phyloP scores from a whole-genome alignment of 2,329 filamentous ascomycete genomes.

The Coleophoma crateriformis region DNA sequence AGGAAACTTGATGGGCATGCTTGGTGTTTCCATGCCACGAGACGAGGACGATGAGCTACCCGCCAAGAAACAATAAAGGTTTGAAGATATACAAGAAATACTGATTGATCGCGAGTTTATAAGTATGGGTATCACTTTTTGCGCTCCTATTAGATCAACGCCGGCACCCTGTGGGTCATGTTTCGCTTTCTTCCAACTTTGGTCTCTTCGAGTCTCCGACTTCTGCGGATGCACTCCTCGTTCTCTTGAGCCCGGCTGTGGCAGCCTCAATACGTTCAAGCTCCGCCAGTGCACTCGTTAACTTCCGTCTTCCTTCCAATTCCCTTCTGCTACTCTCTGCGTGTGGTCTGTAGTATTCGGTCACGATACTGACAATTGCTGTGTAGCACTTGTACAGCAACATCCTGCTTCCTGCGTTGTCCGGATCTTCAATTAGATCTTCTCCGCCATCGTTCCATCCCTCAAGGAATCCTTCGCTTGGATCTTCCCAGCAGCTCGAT shows the following conservation, averaged over 20 bases:
- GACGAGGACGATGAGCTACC: constrained; percentile 56
- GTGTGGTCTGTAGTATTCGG: constrained; percentile 48
- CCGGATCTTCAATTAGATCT: constrained; percentile 35
- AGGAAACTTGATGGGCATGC: constrained; percentile 78
- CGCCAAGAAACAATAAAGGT: constrained; percentile 3
- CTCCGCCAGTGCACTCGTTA: constrained; percentile 40
- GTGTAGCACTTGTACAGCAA: constrained; percentile 56
- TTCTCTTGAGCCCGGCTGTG: constrained; percentile 15
- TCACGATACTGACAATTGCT: constrained; percentile 44
- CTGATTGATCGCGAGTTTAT: constrained; percentile 4
- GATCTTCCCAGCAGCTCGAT: constrained; percentile 39
- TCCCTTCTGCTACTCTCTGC: constrained; percentile 43
- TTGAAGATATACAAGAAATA: not conserved
- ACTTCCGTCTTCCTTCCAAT: constrained; percentile 44
- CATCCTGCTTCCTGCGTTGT: constrained; percentile 39
- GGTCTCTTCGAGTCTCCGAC: constrained; percentile 13
- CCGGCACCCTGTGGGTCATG: constrained; percentile 7
- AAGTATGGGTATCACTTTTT: constrained; percentile 13
- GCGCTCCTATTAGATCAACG: constrained; percentile 7
- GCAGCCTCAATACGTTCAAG: constrained; percentile 32
- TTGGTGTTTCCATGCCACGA: constrained; percentile 76
- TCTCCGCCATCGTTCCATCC: constrained; percentile 31
- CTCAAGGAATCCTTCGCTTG: constrained; percentile 37
- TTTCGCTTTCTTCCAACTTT: constrained; percentile 9
- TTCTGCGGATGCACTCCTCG: constrained; percentile 12